phyloP scores from a whole-genome alignment of 225 moss, liverwort and hornwort genomes.

The Thuidium tamariscinum region DNA sequence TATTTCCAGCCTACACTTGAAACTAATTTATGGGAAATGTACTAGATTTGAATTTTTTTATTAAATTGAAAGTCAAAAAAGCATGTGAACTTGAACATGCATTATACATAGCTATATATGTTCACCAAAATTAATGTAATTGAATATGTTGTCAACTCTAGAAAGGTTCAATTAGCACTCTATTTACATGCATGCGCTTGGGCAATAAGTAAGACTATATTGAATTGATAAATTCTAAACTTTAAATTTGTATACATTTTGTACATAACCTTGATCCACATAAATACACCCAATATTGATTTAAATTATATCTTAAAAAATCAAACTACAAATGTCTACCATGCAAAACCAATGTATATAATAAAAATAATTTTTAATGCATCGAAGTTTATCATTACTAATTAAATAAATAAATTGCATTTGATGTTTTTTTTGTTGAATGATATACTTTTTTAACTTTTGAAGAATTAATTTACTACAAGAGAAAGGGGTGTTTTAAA shows the following conservation, averaged over 20 bases:
- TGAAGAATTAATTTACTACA: too few relatives aligned
- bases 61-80: not conserved
- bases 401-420: not conserved
- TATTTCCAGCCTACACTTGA: too few relatives aligned
- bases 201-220: not conserved
- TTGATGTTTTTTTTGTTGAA: not conserved
- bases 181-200: rapidly evolving
- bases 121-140: not conserved
- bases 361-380: not conserved
- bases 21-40: too few relatives aligned
- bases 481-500: too few relatives aligned
- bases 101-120: not conserved
- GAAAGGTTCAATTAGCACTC: not conserved
- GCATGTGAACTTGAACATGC: not conserved
- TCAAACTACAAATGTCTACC: not conserved
- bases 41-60: too few relatives aligned
- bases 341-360: not conserved
- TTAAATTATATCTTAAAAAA: not conserved
- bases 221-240: not conserved
- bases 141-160: rapidly evolving
- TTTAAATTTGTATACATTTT: not conserved
- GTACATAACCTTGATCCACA: rapidly evolving
- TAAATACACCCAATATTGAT: too few relatives aligned
- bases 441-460: not conserved
- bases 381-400: not conserved